Percentiles rank a stretch among this genome's conserved stretches.
Evolutionary conservation across 306 rosid species (phyloP).

Genomic region (Cercis canadensis): DNA sequence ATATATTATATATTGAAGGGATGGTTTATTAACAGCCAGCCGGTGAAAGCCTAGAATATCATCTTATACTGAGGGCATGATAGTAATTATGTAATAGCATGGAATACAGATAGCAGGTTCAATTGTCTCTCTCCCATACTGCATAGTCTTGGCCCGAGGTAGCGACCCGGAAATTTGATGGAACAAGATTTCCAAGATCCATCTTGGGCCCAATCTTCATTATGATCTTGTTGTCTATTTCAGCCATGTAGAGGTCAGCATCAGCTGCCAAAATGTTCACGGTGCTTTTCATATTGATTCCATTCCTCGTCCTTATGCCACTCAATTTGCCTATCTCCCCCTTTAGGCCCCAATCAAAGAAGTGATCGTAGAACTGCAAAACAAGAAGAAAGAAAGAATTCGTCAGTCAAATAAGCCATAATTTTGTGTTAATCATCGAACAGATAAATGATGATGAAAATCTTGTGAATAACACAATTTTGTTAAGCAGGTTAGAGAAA

Average conservation of each 20-base stretch:
- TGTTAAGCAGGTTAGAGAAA: constrained; percentile 7
- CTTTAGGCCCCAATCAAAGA: constrained; percentile 74
- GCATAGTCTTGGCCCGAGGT: constrained; percentile 66
- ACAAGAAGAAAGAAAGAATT: constrained; percentile 3
- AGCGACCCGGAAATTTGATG: constrained; percentile 52
- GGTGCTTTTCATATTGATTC: constrained; percentile 50
- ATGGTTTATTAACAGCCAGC: too few species aligned
- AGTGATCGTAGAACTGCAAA: constrained; percentile 83
- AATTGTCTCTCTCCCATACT: constrained; percentile 63
- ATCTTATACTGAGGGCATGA: too few species aligned
- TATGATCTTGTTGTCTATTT: constrained; percentile 61
- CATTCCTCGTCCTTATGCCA: constrained; percentile 58
- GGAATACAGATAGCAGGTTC: neutral
- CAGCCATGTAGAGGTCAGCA: constrained; percentile 65
- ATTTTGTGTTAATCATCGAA: neutral
- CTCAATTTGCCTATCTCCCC: constrained; percentile 51
- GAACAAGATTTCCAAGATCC: constrained; percentile 64
- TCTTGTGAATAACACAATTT: neutral
- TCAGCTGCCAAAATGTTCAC: constrained; percentile 69
- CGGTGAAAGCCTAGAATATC: too few species aligned
- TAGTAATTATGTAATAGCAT: too few species aligned
- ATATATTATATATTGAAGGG: too few species aligned
- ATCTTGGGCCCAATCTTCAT: constrained; percentile 72
- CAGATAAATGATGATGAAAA: neutral
- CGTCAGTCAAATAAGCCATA: constrained; percentile 4